These are phyloP conservation scores for Bacidia gigantensis DNA, from an alignment of 495 filamentous ascomycete species.

Conservation along the genomic window DNA sequence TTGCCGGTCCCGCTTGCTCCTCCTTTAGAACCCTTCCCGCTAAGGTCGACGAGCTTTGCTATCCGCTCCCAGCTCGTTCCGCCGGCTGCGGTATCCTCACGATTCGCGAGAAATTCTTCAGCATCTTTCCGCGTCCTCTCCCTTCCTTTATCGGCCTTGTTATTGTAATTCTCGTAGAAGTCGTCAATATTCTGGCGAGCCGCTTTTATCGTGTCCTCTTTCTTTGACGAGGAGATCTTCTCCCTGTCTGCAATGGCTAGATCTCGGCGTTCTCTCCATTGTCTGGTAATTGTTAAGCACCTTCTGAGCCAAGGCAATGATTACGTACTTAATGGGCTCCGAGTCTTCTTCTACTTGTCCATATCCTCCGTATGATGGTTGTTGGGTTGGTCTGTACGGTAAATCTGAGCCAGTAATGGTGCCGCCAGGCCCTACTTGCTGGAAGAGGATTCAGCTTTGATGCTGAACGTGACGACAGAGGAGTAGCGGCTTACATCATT, in stretches of 20 bases:
- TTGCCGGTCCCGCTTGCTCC: conserved; percentile 82
- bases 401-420: conserved; percentile 74
- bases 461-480: neutral
- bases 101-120: conserved; percentile 78
- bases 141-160: conserved; percentile 84
- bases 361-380: conserved; percentile 30
- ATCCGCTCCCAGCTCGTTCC: conserved; percentile 98
- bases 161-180: conserved; percentile 99
- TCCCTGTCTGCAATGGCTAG: conserved; percentile 61
- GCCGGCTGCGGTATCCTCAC: conserved; percentile 83
- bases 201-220: conserved; percentile 66
- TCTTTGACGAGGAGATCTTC: conserved; percentile 61
- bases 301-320: too few relatives aligned
- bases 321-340: conserved; percentile 59
- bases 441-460: conserved; percentile 7
- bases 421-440: conserved; percentile 76
- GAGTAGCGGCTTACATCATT: conserved; percentile 52
- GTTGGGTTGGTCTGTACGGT: conserved; percentile 49
- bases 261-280: conserved; percentile 87
- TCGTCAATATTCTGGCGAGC: conserved; percentile 88
- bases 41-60: conserved; percentile 88
- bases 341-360: conserved; percentile 58
- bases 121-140: conserved; percentile 76
- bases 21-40: conserved; percentile 77
- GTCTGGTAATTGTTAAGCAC: conserved; percentile 24